Evolutionary conservation across 768 basidiomycete species (phyloP).

Genomic region (Rhodotorula paludigena): DNA sequence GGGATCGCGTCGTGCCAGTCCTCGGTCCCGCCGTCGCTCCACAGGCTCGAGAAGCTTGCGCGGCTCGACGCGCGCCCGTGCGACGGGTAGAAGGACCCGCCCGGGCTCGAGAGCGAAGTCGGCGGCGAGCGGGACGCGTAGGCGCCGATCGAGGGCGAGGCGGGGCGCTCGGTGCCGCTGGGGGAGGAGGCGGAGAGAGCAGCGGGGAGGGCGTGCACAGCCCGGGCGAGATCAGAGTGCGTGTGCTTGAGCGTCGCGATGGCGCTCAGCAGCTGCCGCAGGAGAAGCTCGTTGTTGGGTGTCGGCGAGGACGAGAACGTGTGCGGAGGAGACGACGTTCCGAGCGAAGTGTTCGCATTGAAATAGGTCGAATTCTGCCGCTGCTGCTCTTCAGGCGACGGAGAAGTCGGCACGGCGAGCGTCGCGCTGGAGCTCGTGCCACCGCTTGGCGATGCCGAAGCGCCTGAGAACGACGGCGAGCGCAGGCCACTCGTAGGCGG

Average conservation of each 20-base stretch:
- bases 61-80: conserved; percentile 17
- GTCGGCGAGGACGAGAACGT: not conserved
- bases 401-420: not conserved
- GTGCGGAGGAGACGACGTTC: too few relatives aligned
- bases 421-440: not conserved
- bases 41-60: conserved; percentile 23
- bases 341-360: too few relatives aligned
- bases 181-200: not conserved
- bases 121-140: not conserved
- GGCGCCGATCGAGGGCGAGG: not conserved
- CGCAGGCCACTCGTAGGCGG: not conserved
- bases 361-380: not conserved
- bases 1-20: conserved; percentile 19
- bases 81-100: conserved; percentile 1
- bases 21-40: conserved; percentile 18
- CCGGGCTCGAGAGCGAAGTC: not conserved
- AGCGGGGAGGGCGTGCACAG: conserved; percentile 5
- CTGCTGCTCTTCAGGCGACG: not conserved
- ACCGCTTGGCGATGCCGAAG: not conserved
- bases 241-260: not conserved
- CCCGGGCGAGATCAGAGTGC: not conserved
- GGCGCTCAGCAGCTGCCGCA: conserved; percentile 8
- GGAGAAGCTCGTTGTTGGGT: not conserved
- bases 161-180: not conserved
- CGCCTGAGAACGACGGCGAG: not conserved